A percentile compares a stretch with the other conserved stretches of the same genome.
Conservation (phyloP, 805 yeast species). For the Teunomyces kruisii region DNA sequence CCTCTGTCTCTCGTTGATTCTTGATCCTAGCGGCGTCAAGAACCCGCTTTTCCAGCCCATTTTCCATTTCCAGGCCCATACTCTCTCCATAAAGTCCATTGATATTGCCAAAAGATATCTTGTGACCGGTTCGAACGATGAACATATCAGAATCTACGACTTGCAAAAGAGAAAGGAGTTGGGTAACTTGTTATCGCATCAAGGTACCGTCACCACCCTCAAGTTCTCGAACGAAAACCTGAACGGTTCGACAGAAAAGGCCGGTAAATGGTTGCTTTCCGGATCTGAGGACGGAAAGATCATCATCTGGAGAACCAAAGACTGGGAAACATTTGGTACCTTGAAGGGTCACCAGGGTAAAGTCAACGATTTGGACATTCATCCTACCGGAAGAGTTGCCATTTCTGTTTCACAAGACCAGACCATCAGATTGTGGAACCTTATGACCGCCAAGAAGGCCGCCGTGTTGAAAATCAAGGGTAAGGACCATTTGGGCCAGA, state of each 20-base stretch:
- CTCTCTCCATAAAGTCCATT: conserved; percentile 80
- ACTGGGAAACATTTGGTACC: conserved; percentile 90
- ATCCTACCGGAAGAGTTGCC: conserved; percentile 87
- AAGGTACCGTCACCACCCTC: conserved; percentile 81
- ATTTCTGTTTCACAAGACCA: conserved; percentile 84
- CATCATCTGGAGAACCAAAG: conserved; percentile 91
- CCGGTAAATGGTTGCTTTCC: conserved; percentile 87
- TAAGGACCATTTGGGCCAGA: conserved; percentile 63
- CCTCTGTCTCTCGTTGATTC: conserved; percentile 74
- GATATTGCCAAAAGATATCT: conserved; percentile 81
- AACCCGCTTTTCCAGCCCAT: conserved; percentile 83
- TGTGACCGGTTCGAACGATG: conserved; percentile 94
- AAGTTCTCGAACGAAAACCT: conserved; percentile 58
- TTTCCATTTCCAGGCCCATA: conserved; percentile 94
- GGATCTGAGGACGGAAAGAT: conserved; percentile 91
- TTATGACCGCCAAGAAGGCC: conserved; percentile 95
- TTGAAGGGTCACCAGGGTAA: conserved; percentile 87
- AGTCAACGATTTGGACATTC: conserved; percentile 82
- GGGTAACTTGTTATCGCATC: conserved; percentile 85
- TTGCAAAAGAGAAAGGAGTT: conserved; percentile 90
- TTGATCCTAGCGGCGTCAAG: conserved; percentile 39
- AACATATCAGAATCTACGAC: conserved; percentile 91
- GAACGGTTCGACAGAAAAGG: conserved; percentile 28
- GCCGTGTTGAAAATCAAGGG: conserved; percentile 74
- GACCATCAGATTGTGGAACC: conserved; percentile 87